A percentile compares a stretch with the other conserved stretches of the same genome.
These are phyloP conservation scores for Fusarium domesticum DNA, from an alignment of 2,329 filamentous ascomycete species.

Conservation along the genomic window DNA sequence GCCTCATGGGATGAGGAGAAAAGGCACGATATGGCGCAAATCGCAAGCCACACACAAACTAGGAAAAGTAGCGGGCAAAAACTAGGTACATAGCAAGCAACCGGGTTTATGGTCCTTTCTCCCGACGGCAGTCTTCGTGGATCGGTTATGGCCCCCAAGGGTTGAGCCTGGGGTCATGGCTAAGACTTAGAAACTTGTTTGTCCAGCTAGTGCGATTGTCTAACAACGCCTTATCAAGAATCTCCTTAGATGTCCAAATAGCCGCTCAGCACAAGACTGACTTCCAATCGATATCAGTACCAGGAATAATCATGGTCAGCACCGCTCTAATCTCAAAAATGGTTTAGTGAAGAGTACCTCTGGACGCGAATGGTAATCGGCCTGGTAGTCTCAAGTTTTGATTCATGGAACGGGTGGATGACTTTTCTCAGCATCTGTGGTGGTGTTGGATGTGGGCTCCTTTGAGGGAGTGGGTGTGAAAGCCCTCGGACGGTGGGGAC, in stretches of 20 bases:
- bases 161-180: constrained; percentile 2
- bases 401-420: constrained; percentile 22
- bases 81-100: constrained; percentile 4
- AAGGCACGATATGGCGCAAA: no score
- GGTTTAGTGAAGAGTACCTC: constrained; percentile 13
- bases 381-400: constrained; percentile 6
- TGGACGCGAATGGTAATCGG: constrained; percentile 15
- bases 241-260: background rate
- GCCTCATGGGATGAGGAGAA: no score
- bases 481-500: constrained; percentile 8
- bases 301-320: background rate
- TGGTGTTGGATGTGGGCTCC: constrained; percentile 24
- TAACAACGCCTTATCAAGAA: background rate
- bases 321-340: constrained; percentile 14
- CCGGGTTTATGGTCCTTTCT: constrained; percentile 4
- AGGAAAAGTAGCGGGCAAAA: constrained; percentile 3
- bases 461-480: constrained; percentile 20
- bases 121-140: constrained; percentile 19
- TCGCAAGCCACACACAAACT: no score
- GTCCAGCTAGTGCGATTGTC: background rate
- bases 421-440: constrained; percentile 22
- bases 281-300: constrained; percentile 11
- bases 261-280: background rate
- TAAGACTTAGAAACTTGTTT: background rate
- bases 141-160: constrained; percentile 11